Conservation (phyloP, 1,139 yeast species). For the Hemisphaericaspora xylofermentans region DNA sequence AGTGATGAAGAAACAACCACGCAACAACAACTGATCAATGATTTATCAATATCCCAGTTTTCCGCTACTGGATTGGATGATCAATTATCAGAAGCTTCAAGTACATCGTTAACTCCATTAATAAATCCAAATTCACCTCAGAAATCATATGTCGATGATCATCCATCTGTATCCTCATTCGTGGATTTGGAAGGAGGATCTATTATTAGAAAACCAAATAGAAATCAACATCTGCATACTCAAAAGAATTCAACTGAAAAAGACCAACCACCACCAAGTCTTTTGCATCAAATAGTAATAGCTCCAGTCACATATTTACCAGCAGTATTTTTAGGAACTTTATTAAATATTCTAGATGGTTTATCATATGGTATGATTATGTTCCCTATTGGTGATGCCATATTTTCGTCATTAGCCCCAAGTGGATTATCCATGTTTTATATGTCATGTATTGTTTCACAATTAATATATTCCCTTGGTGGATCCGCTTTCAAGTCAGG, state of each 20-base stretch:
- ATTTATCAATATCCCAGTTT: neutral
- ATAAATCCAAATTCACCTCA: neutral
- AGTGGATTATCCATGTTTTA: constrained; percentile 93
- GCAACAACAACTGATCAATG: neutral
- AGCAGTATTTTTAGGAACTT: constrained; percentile 79
- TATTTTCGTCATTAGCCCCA: constrained; percentile 78
- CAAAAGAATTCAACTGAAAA: neutral
- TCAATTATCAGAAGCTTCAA: neutral
- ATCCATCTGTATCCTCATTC: neutral
- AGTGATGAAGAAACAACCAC: constrained; percentile 7
- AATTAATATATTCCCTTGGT: constrained; percentile 82
- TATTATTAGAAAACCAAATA: neutral
- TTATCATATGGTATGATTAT: constrained; percentile 95
- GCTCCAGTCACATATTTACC: constrained; percentile 58
- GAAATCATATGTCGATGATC: constrained; percentile 2
- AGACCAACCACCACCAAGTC: constrained; percentile 12
- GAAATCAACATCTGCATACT: neutral
- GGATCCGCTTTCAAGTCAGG: constrained; percentile 88
- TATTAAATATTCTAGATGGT: constrained; percentile 87
- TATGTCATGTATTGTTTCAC: constrained; percentile 84
- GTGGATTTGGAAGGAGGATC: constrained; percentile 7
- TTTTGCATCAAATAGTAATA: constrained; percentile 20
- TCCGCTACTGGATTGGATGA: neutral
- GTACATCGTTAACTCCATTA: constrained; percentile 1
- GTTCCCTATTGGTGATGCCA: constrained; percentile 83